These are phyloP conservation scores for Nemania diffusa DNA, from an alignment of 2,329 filamentous ascomycete species.

Conservation along the genomic window DNA sequence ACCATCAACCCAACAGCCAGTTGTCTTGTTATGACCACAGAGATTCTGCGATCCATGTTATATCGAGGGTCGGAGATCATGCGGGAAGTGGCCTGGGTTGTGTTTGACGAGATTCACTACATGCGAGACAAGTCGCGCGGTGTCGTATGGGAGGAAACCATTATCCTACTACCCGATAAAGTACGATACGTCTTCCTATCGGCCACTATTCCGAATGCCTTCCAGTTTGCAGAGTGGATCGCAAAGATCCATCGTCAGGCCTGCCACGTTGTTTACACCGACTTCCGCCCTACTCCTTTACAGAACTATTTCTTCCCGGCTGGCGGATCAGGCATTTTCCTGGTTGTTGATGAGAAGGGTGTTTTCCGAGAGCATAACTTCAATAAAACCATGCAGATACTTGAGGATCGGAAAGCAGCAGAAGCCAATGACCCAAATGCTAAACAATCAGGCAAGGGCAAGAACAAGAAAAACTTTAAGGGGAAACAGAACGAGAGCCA, in stretches of 20 bases:
- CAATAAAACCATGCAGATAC: constrained; percentile 91
- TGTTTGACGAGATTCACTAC: constrained; percentile 99
- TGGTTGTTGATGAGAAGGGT: constrained; percentile 97
- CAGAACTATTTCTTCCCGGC: constrained; percentile 98
- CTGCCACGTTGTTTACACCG: constrained; percentile 98
- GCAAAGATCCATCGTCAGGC: constrained; percentile 97
- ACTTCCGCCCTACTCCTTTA: constrained; percentile 94
- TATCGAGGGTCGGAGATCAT: constrained; percentile 99
- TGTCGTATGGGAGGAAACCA: constrained; percentile 99
- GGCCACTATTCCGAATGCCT: constrained; percentile 97
- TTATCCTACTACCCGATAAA: constrained; percentile 97
- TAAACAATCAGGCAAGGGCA: constrained; percentile 86
- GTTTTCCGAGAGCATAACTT: constrained; percentile 98
- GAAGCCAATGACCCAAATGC: constrained; percentile 83
- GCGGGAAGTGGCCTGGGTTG: constrained; percentile 98
- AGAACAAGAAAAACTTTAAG: constrained; percentile 91
- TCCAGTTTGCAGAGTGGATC: constrained; percentile 99
- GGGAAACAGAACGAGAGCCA: constrained; percentile 78
- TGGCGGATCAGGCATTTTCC: constrained; percentile 89
- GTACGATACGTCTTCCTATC: constrained; percentile 98
- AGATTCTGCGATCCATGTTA: constrained; percentile 98
- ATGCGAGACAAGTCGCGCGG: constrained; percentile 93
- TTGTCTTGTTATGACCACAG: constrained; percentile 98
- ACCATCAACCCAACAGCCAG: constrained; percentile 99
- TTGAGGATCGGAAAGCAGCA: constrained; percentile 87